Base-by-base conservation (phyloP, 139 green algal genomes). In the Picochlorum costavermella region DNA sequence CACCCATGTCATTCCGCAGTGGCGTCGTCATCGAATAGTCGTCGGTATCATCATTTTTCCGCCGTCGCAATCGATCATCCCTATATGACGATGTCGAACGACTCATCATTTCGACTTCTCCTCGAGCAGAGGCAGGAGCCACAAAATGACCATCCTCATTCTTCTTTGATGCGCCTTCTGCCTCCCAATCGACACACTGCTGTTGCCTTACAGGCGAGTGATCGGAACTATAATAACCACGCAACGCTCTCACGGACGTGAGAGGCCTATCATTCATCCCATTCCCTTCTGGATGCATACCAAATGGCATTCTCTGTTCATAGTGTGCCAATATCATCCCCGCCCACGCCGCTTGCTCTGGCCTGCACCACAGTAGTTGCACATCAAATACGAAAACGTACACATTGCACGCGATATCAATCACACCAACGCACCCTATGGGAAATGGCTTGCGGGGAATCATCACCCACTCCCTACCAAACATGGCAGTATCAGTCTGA, bases 401-500 rank as follows among this genome's bases (percentile, higher is more conserved):
- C 20, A 23, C 20, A 23, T 23, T 23, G 20, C 20, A 23, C 20
- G 20, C 20, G 20, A 23, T 23, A 16, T 10, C 14, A 23, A 14
- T 40, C 33, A 40, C 33, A 1, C 33, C 33, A 40, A 40, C 33
- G 33, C 33, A 40, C 33, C 33, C 78, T 4, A 94, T 56, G 12
- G 84, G 80, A 13, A 90, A 56, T 8, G 75, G 64, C 9, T 55
- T 67, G 14, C 71, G 83, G 2, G 89, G 89, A 45, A 96, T 88
- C 1, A 89, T 75, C 29, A 96, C 62, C 20, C 70, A 75, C 20
- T 84, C 78, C 10, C 81, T 76, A 3, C 72, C 86, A 70, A 85
- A 95, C 75, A 96, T 84, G 3, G 77, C 82, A 6, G 69, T 81
- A 68, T 96, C 89, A 6, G 83, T 86, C 3, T 90, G 60, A 23